Conservation (phyloP, 768 basidiomycete species). For the Russula ochroleuca region DNA sequence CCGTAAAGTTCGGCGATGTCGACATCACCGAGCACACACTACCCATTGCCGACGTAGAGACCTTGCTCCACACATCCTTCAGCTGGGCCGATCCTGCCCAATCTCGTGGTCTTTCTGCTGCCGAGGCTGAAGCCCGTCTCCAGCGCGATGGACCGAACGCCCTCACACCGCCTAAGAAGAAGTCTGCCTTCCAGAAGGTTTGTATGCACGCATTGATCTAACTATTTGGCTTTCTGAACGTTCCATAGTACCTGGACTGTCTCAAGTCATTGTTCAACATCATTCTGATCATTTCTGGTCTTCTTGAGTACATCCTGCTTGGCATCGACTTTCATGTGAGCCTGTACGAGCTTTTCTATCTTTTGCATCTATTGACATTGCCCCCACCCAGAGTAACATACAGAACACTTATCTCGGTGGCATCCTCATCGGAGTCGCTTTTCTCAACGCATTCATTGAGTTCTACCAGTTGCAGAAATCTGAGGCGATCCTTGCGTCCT, state of each 20-base stretch:
- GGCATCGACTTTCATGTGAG: conserved; percentile 56
- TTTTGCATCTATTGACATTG: conserved; percentile 15
- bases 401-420: conserved; percentile 66
- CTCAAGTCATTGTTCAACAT: conserved; percentile 61
- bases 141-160: conserved; percentile 55
- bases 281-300: conserved; percentile 59
- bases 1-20: conserved; percentile 39
- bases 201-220: conserved; percentile 8
- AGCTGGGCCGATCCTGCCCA: conserved; percentile 48
- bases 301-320: conserved; percentile 61
- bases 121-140: conserved; percentile 53
- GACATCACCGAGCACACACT: conserved; percentile 58
- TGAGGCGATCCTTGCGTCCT: conserved; percentile 66
- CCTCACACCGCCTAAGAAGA: conserved; percentile 63
- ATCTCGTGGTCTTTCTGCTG: conserved; percentile 48
- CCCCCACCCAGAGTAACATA: conserved; percentile 49
- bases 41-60: conserved; percentile 40
- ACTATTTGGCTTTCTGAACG: background rate
- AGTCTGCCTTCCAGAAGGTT: conserved; percentile 61
- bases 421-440: conserved; percentile 62
- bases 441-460: conserved; percentile 66
- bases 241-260: conserved; percentile 55
- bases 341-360: background rate
- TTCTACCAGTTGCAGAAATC: conserved; percentile 70
- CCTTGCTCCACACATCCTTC: conserved; percentile 46